phyloP scores from a whole-genome alignment of 371 early-diverging fungal species.

The Syncephalastrum monosporum region DNA sequence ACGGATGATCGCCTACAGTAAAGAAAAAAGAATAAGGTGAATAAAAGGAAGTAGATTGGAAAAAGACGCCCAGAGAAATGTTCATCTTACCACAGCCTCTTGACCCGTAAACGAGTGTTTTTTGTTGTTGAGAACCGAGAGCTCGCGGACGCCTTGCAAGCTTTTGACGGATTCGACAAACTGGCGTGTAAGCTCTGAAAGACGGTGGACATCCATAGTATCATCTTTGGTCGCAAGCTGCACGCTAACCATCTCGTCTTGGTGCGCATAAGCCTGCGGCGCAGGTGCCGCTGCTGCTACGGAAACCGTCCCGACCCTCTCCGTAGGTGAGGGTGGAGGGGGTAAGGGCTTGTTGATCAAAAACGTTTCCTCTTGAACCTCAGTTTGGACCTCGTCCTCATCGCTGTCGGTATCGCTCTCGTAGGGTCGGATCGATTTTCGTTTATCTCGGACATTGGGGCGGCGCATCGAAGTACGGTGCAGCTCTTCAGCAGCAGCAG shows the following conservation, averaged over 20 bases:
- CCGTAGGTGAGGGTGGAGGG: slow-evolving; percentile 2
- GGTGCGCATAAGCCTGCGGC: background rate
- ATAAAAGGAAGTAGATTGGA: too few species aligned
- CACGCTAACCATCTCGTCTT: background rate
- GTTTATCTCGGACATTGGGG: too few species aligned
- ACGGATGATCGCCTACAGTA: background rate
- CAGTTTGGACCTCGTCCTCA: slow-evolving; percentile 5
- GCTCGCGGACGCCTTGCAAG: slow-evolving; percentile 18
- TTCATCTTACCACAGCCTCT: slow-evolving; percentile 24
- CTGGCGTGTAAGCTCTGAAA: slow-evolving; percentile 17
- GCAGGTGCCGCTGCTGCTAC: background rate
- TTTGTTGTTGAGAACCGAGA: slow-evolving; percentile 20
- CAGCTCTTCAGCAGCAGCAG: slow-evolving; percentile 9
- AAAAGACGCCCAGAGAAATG: background rate
- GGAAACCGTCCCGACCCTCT: too few species aligned
- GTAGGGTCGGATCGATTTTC: slow-evolving; percentile 3
- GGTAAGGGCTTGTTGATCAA: slow-evolving; percentile 11
- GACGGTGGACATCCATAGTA: slow-evolving; percentile 11
- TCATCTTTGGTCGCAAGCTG: background rate
- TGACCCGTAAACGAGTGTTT: slow-evolving; percentile 22
- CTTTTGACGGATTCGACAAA: slow-evolving; percentile 17
- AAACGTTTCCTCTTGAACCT: slow-evolving; percentile 13
- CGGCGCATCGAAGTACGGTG: slow-evolving; percentile 1
- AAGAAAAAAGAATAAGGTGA: too few species aligned
- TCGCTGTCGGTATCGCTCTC: slow-evolving; percentile 7